Evolutionary conservation across 2,329 filamentous ascomycete species (phyloP), one percentile per base, ranked within the genome.

Genomic region (Colletotrichum paranaense): DNA sequence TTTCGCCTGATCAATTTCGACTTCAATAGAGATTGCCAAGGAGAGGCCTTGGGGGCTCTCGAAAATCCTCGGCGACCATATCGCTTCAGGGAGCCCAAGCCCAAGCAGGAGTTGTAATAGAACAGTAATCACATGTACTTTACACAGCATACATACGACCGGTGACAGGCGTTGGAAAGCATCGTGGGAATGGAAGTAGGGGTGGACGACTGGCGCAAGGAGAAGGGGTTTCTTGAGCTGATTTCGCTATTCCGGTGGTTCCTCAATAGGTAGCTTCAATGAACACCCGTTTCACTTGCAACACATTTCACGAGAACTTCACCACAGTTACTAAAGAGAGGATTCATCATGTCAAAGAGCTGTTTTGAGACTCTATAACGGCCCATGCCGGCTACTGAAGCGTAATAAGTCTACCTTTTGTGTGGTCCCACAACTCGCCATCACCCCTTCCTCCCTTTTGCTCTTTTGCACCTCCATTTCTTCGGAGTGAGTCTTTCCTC

Each of bases 331-430:
- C 8, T 22, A 1, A 49, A 9, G 8, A n/a, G 4, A 52, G 16
- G 11, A n/a, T 22, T 11, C 38, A 11, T 19, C 38, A 58, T 62
- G 26, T 52, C 22, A 63, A 46, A 22, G 65, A 53, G 58, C 46
- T 52, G 35, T 26, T 58, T 72, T 63, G 58, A 68, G 32, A 63
- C 65, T 62, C 49, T 55, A 19, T 30, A 52, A 49, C n/a, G 38
- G 30, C 65, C 58, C 58, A 28, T 42, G 62, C 65, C 65, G 69
- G 65, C 58, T 32, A 35, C 58, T 69, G 65, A 63, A 68, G 58
- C 65, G 56, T 62, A 38, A 28, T 63, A 63, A 30, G 64, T 58
- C 68, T 68, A 68, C 26, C 30, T 12, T 28, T 9, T 38, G 11
- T 38, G 11, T 22, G 16, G 35, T 63, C 30, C 24, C 52, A 52